Percentiles rank a stretch among this genome's conserved stretches.
These are phyloP conservation scores for Pichia sp. DNA, from an alignment of 1,139 yeast species.

Conservation along the genomic window DNA sequence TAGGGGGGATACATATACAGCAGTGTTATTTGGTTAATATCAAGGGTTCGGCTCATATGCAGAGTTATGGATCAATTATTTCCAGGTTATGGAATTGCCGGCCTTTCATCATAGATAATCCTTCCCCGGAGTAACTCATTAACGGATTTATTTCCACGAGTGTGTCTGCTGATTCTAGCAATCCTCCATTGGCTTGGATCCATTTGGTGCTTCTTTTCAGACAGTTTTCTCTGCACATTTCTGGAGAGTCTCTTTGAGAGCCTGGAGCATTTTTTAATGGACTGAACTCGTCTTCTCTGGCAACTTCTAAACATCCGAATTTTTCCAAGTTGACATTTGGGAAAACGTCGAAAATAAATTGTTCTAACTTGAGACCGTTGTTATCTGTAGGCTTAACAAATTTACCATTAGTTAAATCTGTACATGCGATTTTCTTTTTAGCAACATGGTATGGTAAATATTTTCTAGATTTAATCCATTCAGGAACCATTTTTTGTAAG, in stretches of 20 bases:
- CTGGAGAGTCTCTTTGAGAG: constrained; percentile 75
- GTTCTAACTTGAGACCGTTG: constrained; percentile 93
- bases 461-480: constrained; percentile 64
- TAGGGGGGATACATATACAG: too few species aligned
- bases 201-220: constrained; percentile 71
- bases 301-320: constrained; percentile 92
- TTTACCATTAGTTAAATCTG: constrained; percentile 43
- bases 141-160: constrained; percentile 74
- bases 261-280: constrained; percentile 92
- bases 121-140: constrained; percentile 83
- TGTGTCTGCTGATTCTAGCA: constrained; percentile 38
- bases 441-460: constrained; percentile 91
- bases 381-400: constrained; percentile 59
- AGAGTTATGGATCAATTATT: constrained; percentile 25
- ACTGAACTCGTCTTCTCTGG: constrained; percentile 77
- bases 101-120: constrained; percentile 56
- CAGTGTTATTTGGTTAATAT: too few species aligned
- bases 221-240: constrained; percentile 65
- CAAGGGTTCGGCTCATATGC: neutral
- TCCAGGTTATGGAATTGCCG: constrained; percentile 34
- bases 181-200: constrained; percentile 66
- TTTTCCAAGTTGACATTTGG: constrained; percentile 64
- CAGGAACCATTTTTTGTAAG: constrained; percentile 50
- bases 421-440: constrained; percentile 62
- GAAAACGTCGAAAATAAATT: constrained; percentile 94